A percentile compares a stretch with the other conserved stretches of the same genome.
phyloP scores from a whole-genome alignment of 2,329 filamentous ascomycete genomes.

The Calonectria crousiana region DNA sequence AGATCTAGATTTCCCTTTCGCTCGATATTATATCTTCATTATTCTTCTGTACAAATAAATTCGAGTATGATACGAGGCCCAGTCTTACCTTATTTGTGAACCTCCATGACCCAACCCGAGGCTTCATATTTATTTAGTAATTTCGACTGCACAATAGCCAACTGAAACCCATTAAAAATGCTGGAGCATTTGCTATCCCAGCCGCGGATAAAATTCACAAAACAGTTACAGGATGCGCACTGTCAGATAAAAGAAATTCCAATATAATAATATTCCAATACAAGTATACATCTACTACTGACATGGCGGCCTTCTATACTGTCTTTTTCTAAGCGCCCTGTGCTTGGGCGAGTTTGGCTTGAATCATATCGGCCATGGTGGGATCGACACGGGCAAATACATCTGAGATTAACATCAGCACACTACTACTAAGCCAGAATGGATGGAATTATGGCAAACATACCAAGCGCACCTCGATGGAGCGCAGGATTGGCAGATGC shows the following conservation, averaged over 20 bases:
- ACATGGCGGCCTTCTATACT: too few species aligned
- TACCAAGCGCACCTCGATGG: constrained; percentile 13
- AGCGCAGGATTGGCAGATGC: neutral
- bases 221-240: too few species aligned
- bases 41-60: neutral
- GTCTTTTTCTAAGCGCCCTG: neutral
- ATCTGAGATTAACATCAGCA: neutral
- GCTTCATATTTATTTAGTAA: too few species aligned
- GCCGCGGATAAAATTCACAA: too few species aligned
- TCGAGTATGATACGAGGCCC: neutral
- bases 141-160: too few species aligned
- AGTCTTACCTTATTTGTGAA: neutral
- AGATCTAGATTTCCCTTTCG: neutral
- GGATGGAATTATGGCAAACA: neutral
- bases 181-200: too few species aligned
- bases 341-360: neutral
- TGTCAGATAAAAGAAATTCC: too few species aligned
- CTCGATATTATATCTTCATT: neutral
- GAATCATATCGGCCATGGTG: constrained; percentile 3
- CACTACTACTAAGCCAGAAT: neutral
- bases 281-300: neutral
- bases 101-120: neutral
- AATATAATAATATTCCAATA: neutral
- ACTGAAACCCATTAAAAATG: too few species aligned
- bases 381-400: constrained; percentile 8